These are phyloP conservation scores for Endoconidiophora polonica DNA, from an alignment of 2,329 filamentous ascomycete genomes.

Conservation along the genomic window DNA sequence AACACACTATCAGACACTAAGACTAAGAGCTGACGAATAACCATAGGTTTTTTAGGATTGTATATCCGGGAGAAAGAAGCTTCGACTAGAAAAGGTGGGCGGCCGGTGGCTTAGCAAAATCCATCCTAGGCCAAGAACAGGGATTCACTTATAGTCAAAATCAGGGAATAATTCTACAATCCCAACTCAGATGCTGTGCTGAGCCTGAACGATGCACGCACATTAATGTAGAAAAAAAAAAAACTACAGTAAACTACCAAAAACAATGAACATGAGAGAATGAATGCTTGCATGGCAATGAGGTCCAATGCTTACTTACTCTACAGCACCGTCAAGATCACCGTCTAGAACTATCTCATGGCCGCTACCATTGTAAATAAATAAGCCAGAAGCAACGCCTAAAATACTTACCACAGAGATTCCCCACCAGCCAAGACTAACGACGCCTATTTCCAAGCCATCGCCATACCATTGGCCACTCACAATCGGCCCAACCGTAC, in stretches of 20 bases:
- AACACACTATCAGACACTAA: no score
- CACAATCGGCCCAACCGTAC: constrained; percentile 33
- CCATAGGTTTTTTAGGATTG: no score
- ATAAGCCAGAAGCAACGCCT: constrained; percentile 41
- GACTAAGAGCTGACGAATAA: no score
- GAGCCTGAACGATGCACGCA: no score
- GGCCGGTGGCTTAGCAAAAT: no score
- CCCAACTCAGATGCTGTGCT: no score
- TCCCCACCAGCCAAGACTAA: constrained; percentile 32
- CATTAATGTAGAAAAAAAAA: not conserved
- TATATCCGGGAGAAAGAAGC: no score
- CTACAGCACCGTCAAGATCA: constrained; percentile 22
- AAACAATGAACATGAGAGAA: not conserved
- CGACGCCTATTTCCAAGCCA: constrained; percentile 28
- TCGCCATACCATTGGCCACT: constrained; percentile 33
- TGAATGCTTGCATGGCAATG: not conserved
- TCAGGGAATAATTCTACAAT: no score
- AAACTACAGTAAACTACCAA: not conserved
- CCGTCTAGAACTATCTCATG: constrained; percentile 40
- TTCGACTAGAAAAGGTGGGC: no score
- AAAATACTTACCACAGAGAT: constrained; percentile 33
- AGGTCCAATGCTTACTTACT: not conserved
- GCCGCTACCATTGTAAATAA: constrained; percentile 47
- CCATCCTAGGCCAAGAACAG: no score
- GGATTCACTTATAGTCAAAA: no score